A percentile compares a stretch with the other conserved stretches of the same genome.
Evolutionary conservation across 371 early-diverging fungal species (phyloP).

Genomic region (Mycotypha africana): DNA sequence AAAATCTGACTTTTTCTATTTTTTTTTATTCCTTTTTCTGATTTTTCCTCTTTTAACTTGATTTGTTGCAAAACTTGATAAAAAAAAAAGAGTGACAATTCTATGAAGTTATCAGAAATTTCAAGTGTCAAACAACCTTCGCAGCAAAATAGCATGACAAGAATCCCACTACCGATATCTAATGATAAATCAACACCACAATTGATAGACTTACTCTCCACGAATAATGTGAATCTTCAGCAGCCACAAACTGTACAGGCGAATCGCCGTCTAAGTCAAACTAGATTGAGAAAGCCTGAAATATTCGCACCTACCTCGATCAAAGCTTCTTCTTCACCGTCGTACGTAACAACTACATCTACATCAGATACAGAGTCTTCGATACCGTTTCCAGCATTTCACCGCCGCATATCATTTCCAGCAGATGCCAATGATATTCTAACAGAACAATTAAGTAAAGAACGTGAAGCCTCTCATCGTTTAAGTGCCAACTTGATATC

Average conservation of each 20-base stretch:
- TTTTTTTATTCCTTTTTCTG: too few species aligned
- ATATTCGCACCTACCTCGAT: constrained; percentile 12
- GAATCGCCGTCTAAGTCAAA: constrained; percentile 9
- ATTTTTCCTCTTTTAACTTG: too few species aligned
- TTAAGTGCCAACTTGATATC: constrained; percentile 16
- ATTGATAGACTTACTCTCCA: background rate
- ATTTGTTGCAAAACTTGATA: too few species aligned
- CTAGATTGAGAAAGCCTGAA: constrained; percentile 14
- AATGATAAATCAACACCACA: constrained; percentile 7
- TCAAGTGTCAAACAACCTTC: background rate
- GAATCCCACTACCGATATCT: constrained; percentile 4
- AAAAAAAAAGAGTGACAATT: constrained; percentile 8
- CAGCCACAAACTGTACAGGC: background rate
- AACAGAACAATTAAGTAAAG: constrained; percentile 21
- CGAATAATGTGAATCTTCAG: background rate
- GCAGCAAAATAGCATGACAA: background rate
- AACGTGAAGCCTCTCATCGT: constrained; percentile 13
- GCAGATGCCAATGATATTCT: constrained; percentile 15
- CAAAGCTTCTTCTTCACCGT: background rate
- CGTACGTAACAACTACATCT: too few species aligned
- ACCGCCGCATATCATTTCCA: constrained; percentile 5
- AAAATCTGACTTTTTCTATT: too few species aligned
- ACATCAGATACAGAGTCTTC: background rate
- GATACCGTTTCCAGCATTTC: background rate
- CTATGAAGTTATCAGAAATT: constrained; percentile 5